Conservation (phyloP, 179 eudicot species). For the Beta lomatogona region DNA sequence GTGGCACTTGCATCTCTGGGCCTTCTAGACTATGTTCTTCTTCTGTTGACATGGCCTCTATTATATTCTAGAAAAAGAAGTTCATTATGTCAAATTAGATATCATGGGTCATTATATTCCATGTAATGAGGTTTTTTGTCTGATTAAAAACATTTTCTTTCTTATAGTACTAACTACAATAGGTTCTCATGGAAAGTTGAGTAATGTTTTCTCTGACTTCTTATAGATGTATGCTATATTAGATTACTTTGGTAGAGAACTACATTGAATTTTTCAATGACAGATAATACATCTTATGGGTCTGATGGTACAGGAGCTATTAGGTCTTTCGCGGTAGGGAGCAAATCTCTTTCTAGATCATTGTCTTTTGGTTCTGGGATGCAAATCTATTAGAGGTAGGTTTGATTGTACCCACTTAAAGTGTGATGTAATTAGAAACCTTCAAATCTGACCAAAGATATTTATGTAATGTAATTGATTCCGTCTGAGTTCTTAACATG, state of each 20-base stretch:
- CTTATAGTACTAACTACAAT: not conserved
- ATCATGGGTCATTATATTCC: no score
- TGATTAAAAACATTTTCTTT: not conserved
- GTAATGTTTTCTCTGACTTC: not conserved
- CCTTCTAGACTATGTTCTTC: no score
- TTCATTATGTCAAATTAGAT: not conserved
- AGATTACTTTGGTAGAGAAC: not conserved
- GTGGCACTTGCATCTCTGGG: no score
- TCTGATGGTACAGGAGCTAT: no score
- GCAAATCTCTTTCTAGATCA: constrained; percentile 53
- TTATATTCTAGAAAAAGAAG: no score
- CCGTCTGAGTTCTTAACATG: constrained; percentile 3
- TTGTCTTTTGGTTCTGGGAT: constrained; percentile 65
- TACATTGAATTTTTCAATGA: not conserved
- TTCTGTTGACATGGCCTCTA: no score
- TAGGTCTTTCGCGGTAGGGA: constrained; percentile 47
- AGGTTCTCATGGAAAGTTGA: not conserved
- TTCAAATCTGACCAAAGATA: no score
- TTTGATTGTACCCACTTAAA: no score
- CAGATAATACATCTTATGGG: no score
- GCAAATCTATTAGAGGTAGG: constrained; percentile 26
- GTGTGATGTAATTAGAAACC: no score
- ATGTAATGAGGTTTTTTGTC: not conserved
- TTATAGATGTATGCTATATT: not conserved
- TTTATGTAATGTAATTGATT: no score